Percentiles rank a stretch among this genome's conserved stretches.
Evolutionary conservation across 1,284 basidiomycete genomes (phyloP).

Genomic region (Naganishia cerealis): DNA sequence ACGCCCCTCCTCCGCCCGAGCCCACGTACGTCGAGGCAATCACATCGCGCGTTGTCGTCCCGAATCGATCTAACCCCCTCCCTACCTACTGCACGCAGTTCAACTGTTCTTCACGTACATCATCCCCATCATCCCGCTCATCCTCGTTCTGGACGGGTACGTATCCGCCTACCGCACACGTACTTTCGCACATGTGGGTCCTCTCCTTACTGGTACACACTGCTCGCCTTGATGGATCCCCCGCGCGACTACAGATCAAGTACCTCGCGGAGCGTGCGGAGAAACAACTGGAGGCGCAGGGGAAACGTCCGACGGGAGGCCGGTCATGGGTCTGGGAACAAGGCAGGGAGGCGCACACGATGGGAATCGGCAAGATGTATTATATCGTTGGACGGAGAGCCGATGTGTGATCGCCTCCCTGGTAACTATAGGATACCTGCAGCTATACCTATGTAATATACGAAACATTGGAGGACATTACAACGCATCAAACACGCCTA

Average conservation of each 20-base stretch:
- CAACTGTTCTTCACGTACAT: slow-evolving; percentile 48
- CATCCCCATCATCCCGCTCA: slow-evolving; percentile 46
- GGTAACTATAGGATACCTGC: too few species aligned
- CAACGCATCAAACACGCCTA: slow-evolving; percentile 24
- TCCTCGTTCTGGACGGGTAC: slow-evolving; percentile 46
- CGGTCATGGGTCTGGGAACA: slow-evolving; percentile 45
- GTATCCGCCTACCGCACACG: slow-evolving; percentile 44
- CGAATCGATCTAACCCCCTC: background rate
- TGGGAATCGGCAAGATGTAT: slow-evolving; percentile 42
- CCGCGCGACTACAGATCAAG: slow-evolving; percentile 36
- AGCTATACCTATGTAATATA: too few species aligned
- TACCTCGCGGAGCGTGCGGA: slow-evolving; percentile 44
- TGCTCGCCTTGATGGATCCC: background rate
- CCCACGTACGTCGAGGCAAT: slow-evolving; percentile 37
- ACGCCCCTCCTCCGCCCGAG: slow-evolving; percentile 43
- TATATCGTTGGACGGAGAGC: slow-evolving; percentile 42
- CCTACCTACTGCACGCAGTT: slow-evolving; percentile 32
- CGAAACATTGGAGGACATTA: background rate
- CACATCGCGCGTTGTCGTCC: background rate
- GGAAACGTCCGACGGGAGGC: slow-evolving; percentile 33
- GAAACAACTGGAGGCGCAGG: slow-evolving; percentile 30
- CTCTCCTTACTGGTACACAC: background rate
- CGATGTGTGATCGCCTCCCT: slow-evolving; percentile 10
- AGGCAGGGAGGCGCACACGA: slow-evolving; percentile 41
- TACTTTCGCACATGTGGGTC: slow-evolving; percentile 33